These are phyloP conservation scores for sorghum (Sorghum bicolor) DNA, from an alignment of 176 grass and related monocot species.

Conservation along the genomic window Sorghum_bicolor_NCBIv3 NC_012872.2:69898501-69899000, in stretches of 20 bases:
- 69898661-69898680: not conserved
- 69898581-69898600: not conserved
- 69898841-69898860: not conserved
- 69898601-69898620: not conserved
- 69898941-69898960: not conserved
- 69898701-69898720: not conserved
- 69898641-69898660: not conserved
- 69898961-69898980: not conserved
- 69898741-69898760: not conserved
- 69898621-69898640: not conserved
- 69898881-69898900: not conserved
- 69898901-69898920: not conserved
- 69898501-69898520: not conserved
- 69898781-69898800: not conserved
- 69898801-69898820: not conserved
- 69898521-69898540: slow-evolving; percentile 3
- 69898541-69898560: not conserved
- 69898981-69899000: too few species aligned
- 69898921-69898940: not conserved
- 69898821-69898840: not conserved
- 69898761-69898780: not conserved
- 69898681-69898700: not conserved
- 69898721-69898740: not conserved
- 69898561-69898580: not conserved
- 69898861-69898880: not conserved